Conservation (phyloP, 2,329 filamentous ascomycete species). For the Epichloe scottii region DNA sequence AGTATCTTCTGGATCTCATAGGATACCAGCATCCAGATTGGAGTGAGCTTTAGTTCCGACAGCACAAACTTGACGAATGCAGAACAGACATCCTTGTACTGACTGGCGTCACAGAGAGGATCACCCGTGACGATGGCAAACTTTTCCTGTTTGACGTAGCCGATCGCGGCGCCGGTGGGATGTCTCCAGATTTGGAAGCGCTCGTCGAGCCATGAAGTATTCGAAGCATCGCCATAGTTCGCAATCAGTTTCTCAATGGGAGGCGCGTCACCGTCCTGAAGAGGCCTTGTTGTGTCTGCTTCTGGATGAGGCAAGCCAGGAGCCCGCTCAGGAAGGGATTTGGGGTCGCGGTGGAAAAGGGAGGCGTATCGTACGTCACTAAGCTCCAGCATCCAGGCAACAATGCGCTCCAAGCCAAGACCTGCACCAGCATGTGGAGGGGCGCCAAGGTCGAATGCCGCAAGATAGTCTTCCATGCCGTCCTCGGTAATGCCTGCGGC, state of each 20-base stretch:
- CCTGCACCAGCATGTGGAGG: constrained; percentile 85
- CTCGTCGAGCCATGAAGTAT: constrained; percentile 87
- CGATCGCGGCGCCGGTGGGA: constrained; percentile 69
- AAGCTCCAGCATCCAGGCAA: constrained; percentile 75
- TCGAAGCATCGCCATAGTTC: constrained; percentile 89
- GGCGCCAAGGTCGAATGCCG: constrained; percentile 77
- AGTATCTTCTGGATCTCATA: constrained; percentile 67
- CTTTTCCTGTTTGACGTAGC: constrained; percentile 64
- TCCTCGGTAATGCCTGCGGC: constrained; percentile 62
- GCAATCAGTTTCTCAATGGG: constrained; percentile 78
- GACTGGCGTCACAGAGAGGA: constrained; percentile 67
- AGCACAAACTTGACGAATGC: constrained; percentile 66
- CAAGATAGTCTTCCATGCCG: constrained; percentile 83
- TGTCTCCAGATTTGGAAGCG: constrained; percentile 84
- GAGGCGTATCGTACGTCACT: constrained; percentile 85
- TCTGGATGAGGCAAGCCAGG: constrained; percentile 70
- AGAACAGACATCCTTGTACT: constrained; percentile 61
- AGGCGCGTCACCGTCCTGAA: constrained; percentile 45
- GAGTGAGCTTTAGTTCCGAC: constrained; percentile 56
- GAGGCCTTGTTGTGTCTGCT: constrained; percentile 54
- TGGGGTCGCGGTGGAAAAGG: constrained; percentile 78
- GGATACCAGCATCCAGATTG: constrained; percentile 83
- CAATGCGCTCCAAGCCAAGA: constrained; percentile 77
- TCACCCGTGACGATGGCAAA: constrained; percentile 80
- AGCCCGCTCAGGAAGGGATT: constrained; percentile 61